Base-by-base conservation (phyloP, 129 eudicot genomes). In the Flaveria ramosissima region DNA sequence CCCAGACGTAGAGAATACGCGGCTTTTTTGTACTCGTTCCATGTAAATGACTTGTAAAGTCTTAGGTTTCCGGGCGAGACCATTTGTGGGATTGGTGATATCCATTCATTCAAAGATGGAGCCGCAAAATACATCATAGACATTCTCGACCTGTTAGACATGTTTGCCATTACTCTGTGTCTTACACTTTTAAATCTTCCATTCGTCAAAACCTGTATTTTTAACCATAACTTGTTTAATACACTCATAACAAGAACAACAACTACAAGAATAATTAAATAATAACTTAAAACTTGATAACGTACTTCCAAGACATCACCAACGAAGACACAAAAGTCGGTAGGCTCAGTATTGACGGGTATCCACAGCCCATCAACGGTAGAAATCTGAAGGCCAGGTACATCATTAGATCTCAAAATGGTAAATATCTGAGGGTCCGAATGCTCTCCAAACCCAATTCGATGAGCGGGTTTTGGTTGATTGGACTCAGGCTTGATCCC, bases 361-460 rank as follows among this genome's bases (percentile, higher is more conserved):
- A 94, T 71, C 98, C 98, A 94, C 12, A 85, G 55, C 5, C 93
- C 97, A 30, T 91, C 96, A 2, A 14, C 75, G 8, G 89, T 85
- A 45, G 81, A 83, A 14, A 94, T 88, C 51, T 94, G 96, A 56
- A 94, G 98, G 7, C 98, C 98, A 3, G 77, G 86, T 36, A 91
- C 97, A 36, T 87, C 87, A 68, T 94, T 94, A 41, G 99, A 94
- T 78, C 99, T 72, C 71, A 94, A 67, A 27, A 94, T 82, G 48
- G 99, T 94, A 43, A 94, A 81, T 39, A 94, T 86, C 81, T 91
- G 97, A 81, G 99, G 99, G 85, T 94, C 99, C 0, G 97, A 85
- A 86, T 94, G 99, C 85, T 94, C 99, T n/a, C 97, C 99, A 7
- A 94, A 91, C 10, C 99, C 97, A 70, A 91, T 85, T 3, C 93